These are phyloP conservation scores for Psilocybe cubensis DNA, from an alignment of 768 basidiomycete genomes.

Conservation along the genomic window DNA sequence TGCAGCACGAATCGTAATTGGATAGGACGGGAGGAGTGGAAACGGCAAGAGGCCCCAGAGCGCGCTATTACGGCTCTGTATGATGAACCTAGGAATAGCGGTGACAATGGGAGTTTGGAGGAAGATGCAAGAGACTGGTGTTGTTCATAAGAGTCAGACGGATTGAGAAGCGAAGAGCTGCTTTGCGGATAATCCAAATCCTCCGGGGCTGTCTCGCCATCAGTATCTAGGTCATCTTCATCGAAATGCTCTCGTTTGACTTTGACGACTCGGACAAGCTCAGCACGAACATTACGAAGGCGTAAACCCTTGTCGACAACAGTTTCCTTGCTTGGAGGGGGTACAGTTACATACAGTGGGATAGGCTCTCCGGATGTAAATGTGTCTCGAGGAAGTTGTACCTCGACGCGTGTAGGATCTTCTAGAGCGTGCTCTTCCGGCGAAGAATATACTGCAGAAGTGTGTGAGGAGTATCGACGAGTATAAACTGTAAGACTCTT, in stretches of 20 bases:
- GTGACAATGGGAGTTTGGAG: slow-evolving; percentile 43
- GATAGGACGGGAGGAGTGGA: slow-evolving; percentile 76
- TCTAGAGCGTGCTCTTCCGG: slow-evolving; percentile 63
- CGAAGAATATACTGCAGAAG: slow-evolving; percentile 53
- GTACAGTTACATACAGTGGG: slow-evolving; percentile 80
- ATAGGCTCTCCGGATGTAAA: slow-evolving; percentile 77
- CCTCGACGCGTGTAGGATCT: slow-evolving; percentile 68
- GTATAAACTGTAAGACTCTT: slow-evolving; percentile 73
- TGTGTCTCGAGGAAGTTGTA: slow-evolving; percentile 71
- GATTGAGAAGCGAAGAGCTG: slow-evolving; percentile 18
- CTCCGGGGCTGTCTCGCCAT: slow-evolving; percentile 28
- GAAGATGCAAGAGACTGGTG: slow-evolving; percentile 32
- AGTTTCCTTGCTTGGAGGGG: slow-evolving; percentile 69
- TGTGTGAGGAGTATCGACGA: slow-evolving; percentile 72
- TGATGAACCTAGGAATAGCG: slow-evolving; percentile 41
- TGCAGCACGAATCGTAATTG: slow-evolving; percentile 84
- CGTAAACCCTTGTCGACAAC: slow-evolving; percentile 73
- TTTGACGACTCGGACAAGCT: slow-evolving; percentile 71
- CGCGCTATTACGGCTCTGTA: slow-evolving; percentile 68
- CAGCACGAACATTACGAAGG: slow-evolving; percentile 79
- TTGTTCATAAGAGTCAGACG: slow-evolving; percentile 27
- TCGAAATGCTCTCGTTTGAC: slow-evolving; percentile 49
- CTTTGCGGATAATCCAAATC: slow-evolving; percentile 35
- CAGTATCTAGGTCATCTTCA: slow-evolving; percentile 35
- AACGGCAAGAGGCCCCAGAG: slow-evolving; percentile 91